phyloP scores from a whole-genome alignment of 768 basidiomycete species.

The Termitomyces titanicus region DNA sequence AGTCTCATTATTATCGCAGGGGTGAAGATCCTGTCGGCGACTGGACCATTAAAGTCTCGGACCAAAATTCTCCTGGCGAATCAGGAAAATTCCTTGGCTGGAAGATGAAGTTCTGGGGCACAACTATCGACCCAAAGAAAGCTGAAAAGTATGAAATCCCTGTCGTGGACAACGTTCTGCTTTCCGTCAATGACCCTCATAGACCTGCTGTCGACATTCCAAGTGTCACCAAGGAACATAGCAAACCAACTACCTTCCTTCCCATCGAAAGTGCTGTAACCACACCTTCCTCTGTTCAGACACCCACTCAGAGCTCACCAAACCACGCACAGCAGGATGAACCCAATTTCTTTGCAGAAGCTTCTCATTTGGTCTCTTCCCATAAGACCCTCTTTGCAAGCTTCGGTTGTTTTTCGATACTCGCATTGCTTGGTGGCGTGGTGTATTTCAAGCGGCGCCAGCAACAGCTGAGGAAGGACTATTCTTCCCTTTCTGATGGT shows the following conservation, averaged over 20 bases:
- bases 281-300: conserved; percentile 19
- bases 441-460: conserved; percentile 75
- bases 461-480: conserved; percentile 38
- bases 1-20: conserved; percentile 46
- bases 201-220: conserved; percentile 30
- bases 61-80: conserved; percentile 52
- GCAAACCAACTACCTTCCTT: conserved; percentile 83
- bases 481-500: conserved; percentile 59
- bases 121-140: conserved; percentile 66
- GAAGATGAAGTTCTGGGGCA: conserved; percentile 92
- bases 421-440: conserved; percentile 59
- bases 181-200: conserved; percentile 35
- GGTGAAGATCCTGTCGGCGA: conserved; percentile 89
- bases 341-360: conserved; percentile 73
- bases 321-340: conserved; percentile 27
- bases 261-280: conserved; percentile 69
- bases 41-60: conserved; percentile 87
- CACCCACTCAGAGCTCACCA: conserved; percentile 32
- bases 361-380: conserved; percentile 62
- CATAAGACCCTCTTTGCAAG: conserved; percentile 88
- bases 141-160: conserved; percentile 61
- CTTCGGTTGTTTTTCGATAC: conserved; percentile 65
- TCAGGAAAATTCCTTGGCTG: conserved; percentile 81
- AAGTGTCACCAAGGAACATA: conserved; percentile 53
- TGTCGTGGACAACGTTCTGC: conserved; percentile 44